Evolutionary conservation across 148 eudicot genomes (phyloP), one percentile per base, ranked within the genome.

Genomic region (Spergularia bocconei): DNA sequence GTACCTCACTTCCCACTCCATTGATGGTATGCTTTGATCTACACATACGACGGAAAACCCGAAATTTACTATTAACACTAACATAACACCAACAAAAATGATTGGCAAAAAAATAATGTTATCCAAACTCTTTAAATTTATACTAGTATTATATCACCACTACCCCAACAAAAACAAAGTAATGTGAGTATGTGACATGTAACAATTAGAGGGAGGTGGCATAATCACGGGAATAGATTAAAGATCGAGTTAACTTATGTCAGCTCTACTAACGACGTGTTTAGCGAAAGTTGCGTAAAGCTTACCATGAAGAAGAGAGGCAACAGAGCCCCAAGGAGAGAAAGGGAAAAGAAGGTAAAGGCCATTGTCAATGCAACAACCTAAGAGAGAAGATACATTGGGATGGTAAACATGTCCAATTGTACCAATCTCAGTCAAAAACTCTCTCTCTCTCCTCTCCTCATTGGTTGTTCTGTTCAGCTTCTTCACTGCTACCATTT

Each of bases 281-380:
- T n/a, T n/a, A n/a, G n/a, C 2, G 36, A 29, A 29, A 29, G 36
- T 29, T 29, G 36, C 36, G 36, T 29, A 29, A 29, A 29, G 3
- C 54, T 11, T 82, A 95, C 98, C 98, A 79, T 95, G 97, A 70
- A 95, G 94, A 65, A 87, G 73, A 69, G 98, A 95, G 77, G 96
- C 92, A 74, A 92, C 96, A 79, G 97, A 90, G 76, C 98, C 98
- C 39, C 80, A 80, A 73, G 96, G 82, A 23, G 93, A 91, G 84
- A 87, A 86, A 50, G 87, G 96, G 84, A 95, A 92, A 78, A 95
- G 81, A 77, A 95, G 92, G 61, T 41, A 85, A 53, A 80, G 93
- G 29, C 97, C 98, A 80, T 88, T 88, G 25, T 95, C 98, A 69
- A 91, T 79, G 68, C 97, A 95, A 84, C 97, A 92, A 0, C 98